Evolutionary conservation across 257 asterid genomes (phyloP).

Genomic region (Paraleonurus japonicus): DNA sequence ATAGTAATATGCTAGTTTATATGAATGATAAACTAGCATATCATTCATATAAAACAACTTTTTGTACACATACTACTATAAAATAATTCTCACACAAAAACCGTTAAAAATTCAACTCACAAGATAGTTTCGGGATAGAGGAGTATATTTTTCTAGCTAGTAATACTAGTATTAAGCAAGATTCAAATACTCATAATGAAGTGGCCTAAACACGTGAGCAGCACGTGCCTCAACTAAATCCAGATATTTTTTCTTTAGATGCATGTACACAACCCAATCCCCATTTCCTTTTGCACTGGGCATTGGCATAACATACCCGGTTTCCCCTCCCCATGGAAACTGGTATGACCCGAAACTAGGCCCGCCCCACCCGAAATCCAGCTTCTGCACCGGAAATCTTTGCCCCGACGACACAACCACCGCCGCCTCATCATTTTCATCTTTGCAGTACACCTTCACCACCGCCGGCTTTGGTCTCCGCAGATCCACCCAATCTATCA

Average conservation of each 20-base stretch:
- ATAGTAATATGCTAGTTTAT: no score
- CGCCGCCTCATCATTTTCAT: conserved; percentile 45
- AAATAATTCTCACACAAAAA: no score
- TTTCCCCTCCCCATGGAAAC: conserved; percentile 64
- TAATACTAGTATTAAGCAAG: no score
- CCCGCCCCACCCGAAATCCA: conserved; percentile 62
- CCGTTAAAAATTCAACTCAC: no score
- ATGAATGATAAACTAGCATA: no score
- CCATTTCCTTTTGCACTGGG: conserved; percentile 38
- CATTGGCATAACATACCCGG: conserved; percentile 72
- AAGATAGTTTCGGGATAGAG: no score
- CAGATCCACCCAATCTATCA: conserved; percentile 59
- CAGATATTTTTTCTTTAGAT: conserved; percentile 40
- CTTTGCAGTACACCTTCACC: conserved; percentile 38
- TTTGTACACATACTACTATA: no score
- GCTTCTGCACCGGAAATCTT: conserved; percentile 37
- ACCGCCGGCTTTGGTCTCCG: conserved; percentile 45
- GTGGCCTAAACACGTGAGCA: conserved; percentile 44
- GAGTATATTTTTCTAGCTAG: no score
- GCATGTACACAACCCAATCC: conserved; percentile 68
- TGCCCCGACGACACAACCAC: conserved; percentile 61
- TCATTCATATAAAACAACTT: no score
- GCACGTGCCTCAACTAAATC: conserved; percentile 47
- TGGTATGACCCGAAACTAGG: conserved; percentile 61
- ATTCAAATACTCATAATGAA: conserved; percentile 6